Percentiles rank a stretch among this genome's conserved stretches.
Conservation (phyloP, 139 green algal genomes). For the Spirogloea muscicola region DNA sequence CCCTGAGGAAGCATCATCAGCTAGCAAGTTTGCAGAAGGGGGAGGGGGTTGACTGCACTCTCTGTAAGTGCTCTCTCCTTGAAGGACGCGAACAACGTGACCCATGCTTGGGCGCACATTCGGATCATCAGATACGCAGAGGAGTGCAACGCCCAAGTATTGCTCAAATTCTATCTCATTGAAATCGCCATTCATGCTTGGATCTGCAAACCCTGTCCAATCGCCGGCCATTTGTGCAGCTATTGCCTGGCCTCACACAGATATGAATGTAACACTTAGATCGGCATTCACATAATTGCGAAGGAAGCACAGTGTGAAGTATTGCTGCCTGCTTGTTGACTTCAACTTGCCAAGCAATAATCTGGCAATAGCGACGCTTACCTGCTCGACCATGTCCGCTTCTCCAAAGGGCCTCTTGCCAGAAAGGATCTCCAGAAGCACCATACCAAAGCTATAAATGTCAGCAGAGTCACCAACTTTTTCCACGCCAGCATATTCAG, state of each 20-base stretch:
- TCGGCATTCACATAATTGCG: not conserved
- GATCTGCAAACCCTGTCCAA: not conserved
- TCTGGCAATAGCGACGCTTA: slow-evolving; percentile 40
- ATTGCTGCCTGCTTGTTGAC: not conserved
- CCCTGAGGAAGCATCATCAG: too few species aligned
- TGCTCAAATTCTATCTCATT: not conserved
- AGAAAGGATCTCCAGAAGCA: slow-evolving; percentile 62
- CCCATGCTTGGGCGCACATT: slow-evolving; percentile 9
- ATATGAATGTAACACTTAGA: not conserved
- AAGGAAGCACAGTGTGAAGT: not conserved
- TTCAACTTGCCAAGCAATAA: not conserved
- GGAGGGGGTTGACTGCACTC: too few species aligned
- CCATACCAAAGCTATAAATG: slow-evolving; percentile 60
- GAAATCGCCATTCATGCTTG: not conserved
- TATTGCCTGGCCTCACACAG: not conserved
- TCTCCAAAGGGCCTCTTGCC: slow-evolving; percentile 40
- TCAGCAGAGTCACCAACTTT: slow-evolving; percentile 53
- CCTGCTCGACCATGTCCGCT: slow-evolving; percentile 18
- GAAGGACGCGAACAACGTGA: slow-evolving; percentile 18
- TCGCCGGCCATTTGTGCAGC: not conserved
- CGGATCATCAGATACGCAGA: slow-evolving; percentile 18
- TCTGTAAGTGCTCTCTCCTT: too few species aligned
- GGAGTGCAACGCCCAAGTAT: slow-evolving; percentile 34
- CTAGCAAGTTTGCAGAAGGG: too few species aligned
- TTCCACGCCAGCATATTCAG: slow-evolving; percentile 50